Evolutionary conservation across 257 asterid genomes (phyloP).

Genomic region (Leonotis leonurus): DNA sequence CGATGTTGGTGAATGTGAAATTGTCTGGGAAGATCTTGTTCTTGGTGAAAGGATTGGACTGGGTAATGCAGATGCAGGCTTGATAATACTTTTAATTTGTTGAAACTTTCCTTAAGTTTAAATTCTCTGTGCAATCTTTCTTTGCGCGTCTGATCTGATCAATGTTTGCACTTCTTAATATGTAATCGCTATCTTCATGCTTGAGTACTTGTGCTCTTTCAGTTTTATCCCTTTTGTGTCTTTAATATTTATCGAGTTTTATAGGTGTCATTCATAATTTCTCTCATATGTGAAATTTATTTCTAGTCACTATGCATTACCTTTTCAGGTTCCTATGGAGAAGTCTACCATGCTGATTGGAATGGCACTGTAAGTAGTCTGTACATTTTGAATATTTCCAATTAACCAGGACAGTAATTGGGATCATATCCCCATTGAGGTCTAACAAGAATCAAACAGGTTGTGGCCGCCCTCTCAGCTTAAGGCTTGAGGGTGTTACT

Average conservation of each 20-base stretch:
- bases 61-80: constrained; percentile 45
- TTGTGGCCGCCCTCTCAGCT: too few species aligned
- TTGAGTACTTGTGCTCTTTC: not conserved
- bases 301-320: not conserved
- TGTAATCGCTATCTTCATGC: constrained; percentile 7
- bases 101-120: constrained; percentile 4
- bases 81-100: constrained; percentile 6
- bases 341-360: constrained; percentile 99
- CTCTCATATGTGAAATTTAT: not conserved
- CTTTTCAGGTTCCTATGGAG: constrained; percentile 93
- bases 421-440: not conserved
- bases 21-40: constrained; percentile 95
- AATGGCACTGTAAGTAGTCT: constrained; percentile 86
- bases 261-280: constrained; percentile 8
- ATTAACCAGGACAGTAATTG: not conserved
- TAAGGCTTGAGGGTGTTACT: too few species aligned
- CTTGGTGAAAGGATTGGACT: constrained; percentile 97
- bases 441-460: not conserved
- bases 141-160: constrained; percentile 1
- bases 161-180: constrained; percentile 14
- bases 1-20: constrained; percentile 95
- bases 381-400: constrained; percentile 8
- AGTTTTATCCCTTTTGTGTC: not conserved
- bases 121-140: not conserved
- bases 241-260: not conserved